Evolutionary conservation across 2,329 filamentous ascomycete species (phyloP), one percentile per base, ranked within the genome.

Genomic region (Neofusicoccum sp.): DNA sequence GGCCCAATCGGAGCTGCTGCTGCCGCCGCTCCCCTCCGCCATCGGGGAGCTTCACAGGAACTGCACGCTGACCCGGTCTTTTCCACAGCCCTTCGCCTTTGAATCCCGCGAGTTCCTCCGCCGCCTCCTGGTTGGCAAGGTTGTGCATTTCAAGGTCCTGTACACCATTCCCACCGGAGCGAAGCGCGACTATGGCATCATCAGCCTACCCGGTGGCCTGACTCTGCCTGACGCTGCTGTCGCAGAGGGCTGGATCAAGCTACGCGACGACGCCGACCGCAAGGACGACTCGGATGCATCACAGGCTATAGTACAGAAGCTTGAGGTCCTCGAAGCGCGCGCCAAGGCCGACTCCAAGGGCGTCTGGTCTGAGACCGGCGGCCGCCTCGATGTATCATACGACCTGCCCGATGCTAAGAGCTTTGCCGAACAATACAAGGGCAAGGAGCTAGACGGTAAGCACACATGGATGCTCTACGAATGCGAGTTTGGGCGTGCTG

Each of bases 31-130:
- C 9, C 7, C 34, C 33, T 29, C 49, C 39, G 36, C n/a, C 2
- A 33, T 33, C 14, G 6, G 31, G 16, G 8, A 36, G n/a, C 48
- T 22, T 41, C 29, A 52, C 16, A 14, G 3, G 33, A 44, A 56
- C n/a, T 12, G 28, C 33, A 33, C 37, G 48, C 47, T 58, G 31
- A 63, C 50, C 11, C 12, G 9, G 8, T 5, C 44, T 34, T 60
- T 12, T 16, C 14, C 29, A 48, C 44, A 78, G 85, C 88, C 90
- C 41, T 96, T 90, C 74, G 93, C 92, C 64, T 99, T 97, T 78
- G 90, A 95, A 78, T 97, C 95, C 65, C 92, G 95, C 74, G 95
- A 99, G 79, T 95, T 91, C 76, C 85, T 99, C 66, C 90, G 95
- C 72, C 88, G 89, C 68, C 83, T 93, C 58, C 84, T 89, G 44